Conservation (phyloP, 805 yeast species). For the Tetrapisispora phaffii region DNA sequence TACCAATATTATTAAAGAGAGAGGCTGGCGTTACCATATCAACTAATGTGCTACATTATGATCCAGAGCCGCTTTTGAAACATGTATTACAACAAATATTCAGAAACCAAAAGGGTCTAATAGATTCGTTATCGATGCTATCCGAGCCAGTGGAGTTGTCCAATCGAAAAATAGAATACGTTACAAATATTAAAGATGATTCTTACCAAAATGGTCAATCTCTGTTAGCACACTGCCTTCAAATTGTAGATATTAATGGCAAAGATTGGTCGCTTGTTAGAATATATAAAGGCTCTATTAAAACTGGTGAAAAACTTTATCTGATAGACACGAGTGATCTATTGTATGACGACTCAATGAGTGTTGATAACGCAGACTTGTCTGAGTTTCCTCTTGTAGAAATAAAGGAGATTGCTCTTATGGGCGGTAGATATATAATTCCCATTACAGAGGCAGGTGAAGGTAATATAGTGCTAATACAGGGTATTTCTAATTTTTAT, state of each 20-base stretch:
- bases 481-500: conserved; percentile 50
- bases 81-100: conserved; percentile 48
- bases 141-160: conserved; percentile 30
- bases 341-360: conserved; percentile 20
- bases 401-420: conserved; percentile 33
- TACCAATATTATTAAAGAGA: conserved; percentile 37
- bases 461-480: conserved; percentile 61
- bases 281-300: conserved; percentile 51
- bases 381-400: conserved; percentile 36
- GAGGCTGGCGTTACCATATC: conserved; percentile 39
- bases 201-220: not conserved
- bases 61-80: conserved; percentile 49
- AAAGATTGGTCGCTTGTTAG: conserved; percentile 47
- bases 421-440: conserved; percentile 63
- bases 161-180: conserved; percentile 10
- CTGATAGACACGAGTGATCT: conserved; percentile 37
- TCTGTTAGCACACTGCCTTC: conserved; percentile 43
- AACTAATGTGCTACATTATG: conserved; percentile 36
- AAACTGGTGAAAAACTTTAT: conserved; percentile 37
- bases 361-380: conserved; percentile 30
- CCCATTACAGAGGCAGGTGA: conserved; percentile 43
- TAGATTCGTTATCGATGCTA: conserved; percentile 29
- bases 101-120: conserved; percentile 41
- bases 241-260: conserved; percentile 50
- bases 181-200: conserved; percentile 8